Percentiles rank a stretch among this genome's conserved stretches.
Evolutionary conservation across 257 asterid species (phyloP).

Genomic region (Nicotiana otophora): DNA sequence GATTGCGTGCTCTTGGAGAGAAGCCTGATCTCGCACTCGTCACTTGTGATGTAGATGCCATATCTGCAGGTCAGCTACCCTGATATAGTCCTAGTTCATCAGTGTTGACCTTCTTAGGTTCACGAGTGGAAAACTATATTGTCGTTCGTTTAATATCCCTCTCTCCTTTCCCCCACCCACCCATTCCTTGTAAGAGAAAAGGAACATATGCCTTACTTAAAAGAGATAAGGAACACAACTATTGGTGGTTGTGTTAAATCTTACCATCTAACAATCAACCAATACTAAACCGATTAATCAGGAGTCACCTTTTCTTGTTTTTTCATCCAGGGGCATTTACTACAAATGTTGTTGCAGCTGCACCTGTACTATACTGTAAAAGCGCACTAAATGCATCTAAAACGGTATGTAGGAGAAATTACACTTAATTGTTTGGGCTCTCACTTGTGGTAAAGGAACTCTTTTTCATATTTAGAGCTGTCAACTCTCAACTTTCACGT

Average conservation of each 20-base stretch:
- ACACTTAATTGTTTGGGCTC: background rate
- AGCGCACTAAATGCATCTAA: conserved; percentile 53
- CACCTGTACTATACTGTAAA: conserved; percentile 89
- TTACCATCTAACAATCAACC: background rate
- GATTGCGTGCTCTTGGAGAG: conserved; percentile 92
- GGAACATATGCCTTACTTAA: background rate
- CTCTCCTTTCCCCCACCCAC: background rate
- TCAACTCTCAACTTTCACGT: background rate
- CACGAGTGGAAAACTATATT: background rate
- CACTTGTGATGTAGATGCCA: conserved; percentile 83
- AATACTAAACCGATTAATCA: background rate
- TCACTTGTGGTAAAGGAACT: background rate
- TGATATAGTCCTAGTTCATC: background rate
- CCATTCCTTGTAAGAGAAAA: background rate
- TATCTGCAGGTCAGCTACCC: conserved; percentile 62
- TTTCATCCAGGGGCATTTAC: conserved; percentile 71
- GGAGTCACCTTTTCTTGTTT: conserved; percentile 7
- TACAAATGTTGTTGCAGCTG: conserved; percentile 91
- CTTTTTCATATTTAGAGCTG: background rate
- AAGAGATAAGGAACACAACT: background rate
- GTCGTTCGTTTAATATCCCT: background rate
- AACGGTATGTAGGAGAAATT: conserved; percentile 47
- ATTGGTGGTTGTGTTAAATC: background rate
- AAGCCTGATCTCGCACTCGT: conserved; percentile 96
- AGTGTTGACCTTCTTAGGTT: background rate